Conservation (phyloP, 2,329 filamentous ascomycete species). For the Hypocreales sp. region DNA sequence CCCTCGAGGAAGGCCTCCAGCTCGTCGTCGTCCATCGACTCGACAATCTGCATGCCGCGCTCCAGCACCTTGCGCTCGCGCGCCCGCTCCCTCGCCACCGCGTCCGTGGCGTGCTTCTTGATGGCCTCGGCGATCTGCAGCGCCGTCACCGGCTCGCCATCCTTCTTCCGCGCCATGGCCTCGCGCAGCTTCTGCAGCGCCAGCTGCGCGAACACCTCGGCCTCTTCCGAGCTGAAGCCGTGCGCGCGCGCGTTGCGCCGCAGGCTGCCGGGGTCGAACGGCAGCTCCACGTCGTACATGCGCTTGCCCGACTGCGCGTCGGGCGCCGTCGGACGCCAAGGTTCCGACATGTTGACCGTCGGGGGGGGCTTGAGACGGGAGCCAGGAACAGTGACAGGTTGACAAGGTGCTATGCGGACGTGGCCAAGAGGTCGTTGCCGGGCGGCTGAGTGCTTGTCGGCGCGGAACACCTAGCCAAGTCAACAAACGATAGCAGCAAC, state of each 20-base stretch:
- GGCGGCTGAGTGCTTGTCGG: too few relatives aligned
- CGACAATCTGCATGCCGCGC: conserved; percentile 3
- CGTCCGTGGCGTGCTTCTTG: conserved; percentile 6
- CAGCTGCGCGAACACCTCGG: conserved; percentile 8
- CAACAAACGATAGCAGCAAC: too few relatives aligned
- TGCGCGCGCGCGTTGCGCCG: conserved; percentile 6
- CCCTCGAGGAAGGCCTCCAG: conserved; percentile 1
- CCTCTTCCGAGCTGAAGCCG: conserved; percentile 8
- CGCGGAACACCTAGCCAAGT: too few relatives aligned
- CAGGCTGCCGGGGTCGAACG: conserved; percentile 6
- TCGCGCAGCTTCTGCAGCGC: conserved; percentile 8
- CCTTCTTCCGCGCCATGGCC: conserved; percentile 1
- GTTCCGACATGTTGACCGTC: too few relatives aligned
- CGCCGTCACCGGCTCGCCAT: conserved; percentile 4
- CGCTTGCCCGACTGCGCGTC: too few relatives aligned
- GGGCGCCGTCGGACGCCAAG: not conserved
- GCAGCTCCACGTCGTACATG: conserved; percentile 6
- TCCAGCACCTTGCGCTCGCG: conserved; percentile 1
- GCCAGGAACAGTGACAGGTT: too few relatives aligned
- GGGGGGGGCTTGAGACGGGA: too few relatives aligned
- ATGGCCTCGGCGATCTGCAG: conserved; percentile 8
- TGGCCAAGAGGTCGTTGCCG: too few relatives aligned
- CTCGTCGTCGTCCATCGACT: conserved; percentile 5
- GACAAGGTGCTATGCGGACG: too few relatives aligned
- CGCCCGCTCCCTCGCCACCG: conserved; percentile 4